A percentile compares a stretch with the other conserved stretches of the same genome.
Evolutionary conservation across 2,329 filamentous ascomycete species (phyloP).

Genomic region (Thielaviopsis ethacetica): DNA sequence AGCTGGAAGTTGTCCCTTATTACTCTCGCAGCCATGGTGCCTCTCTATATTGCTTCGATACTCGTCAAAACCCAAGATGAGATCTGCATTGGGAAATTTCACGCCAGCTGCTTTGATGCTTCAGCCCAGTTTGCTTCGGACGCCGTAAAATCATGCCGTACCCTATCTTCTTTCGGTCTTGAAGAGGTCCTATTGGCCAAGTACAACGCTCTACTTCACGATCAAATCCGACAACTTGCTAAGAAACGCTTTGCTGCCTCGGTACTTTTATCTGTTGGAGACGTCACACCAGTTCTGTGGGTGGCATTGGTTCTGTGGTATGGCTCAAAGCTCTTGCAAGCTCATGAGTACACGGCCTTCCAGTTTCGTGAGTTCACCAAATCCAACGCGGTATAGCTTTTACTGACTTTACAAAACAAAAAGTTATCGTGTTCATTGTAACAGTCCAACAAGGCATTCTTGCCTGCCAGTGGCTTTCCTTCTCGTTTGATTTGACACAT

Average conservation of each 20-base stretch:
- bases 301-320: slow-evolving; percentile 13
- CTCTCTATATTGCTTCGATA: slow-evolving; percentile 20
- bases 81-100: slow-evolving; percentile 3
- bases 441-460: slow-evolving; percentile 12
- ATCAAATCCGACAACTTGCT: slow-evolving; percentile 6
- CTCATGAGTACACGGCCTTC: slow-evolving; percentile 9
- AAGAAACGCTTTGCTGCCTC: slow-evolving; percentile 1
- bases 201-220: background rate
- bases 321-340: slow-evolving; percentile 8
- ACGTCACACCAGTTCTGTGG: slow-evolving; percentile 11
- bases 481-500: slow-evolving; percentile 47
- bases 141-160: slow-evolving; percentile 8
- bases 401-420: background rate
- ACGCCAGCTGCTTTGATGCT: slow-evolving; percentile 6
- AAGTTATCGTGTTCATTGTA: slow-evolving; percentile 12
- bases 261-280: slow-evolving; percentile 10
- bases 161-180: slow-evolving; percentile 12
- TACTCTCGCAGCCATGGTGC: slow-evolving; percentile 22
- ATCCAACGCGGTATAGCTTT: background rate
- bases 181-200: background rate
- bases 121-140: slow-evolving; percentile 9
- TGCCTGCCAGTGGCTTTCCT: slow-evolving; percentile 46
- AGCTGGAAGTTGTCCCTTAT: slow-evolving; percentile 24
- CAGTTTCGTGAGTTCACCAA: slow-evolving; percentile 11
- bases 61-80: slow-evolving; percentile 31